phyloP scores from a whole-genome alignment of 2,329 filamentous ascomycete genomes.

The Hypocrella siamensis region DNA sequence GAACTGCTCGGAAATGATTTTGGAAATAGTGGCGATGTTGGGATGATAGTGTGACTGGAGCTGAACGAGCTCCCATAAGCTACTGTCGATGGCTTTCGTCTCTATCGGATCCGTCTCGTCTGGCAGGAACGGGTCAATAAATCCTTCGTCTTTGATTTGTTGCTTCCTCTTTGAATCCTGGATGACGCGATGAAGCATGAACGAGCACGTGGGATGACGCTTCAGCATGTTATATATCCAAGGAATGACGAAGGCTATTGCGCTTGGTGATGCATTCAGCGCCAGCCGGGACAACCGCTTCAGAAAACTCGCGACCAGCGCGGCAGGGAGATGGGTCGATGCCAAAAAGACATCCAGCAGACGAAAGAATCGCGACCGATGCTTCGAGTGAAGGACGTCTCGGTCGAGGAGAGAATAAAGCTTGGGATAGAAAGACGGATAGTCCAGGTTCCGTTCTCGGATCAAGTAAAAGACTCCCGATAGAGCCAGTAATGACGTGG shows the following conservation, averaged over 20 bases:
- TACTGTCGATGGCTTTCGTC: constrained; percentile 79
- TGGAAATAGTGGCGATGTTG: constrained; percentile 85
- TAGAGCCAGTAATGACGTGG: constrained; percentile 72
- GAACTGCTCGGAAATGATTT: constrained; percentile 91
- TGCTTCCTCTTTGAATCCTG: constrained; percentile 41
- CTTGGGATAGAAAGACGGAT: constrained; percentile 84
- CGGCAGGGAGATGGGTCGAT: constrained; percentile 83
- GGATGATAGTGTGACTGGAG: constrained; percentile 91
- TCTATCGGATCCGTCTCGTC: constrained; percentile 68
- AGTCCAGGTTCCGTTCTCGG: constrained; percentile 84
- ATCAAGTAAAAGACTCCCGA: constrained; percentile 94
- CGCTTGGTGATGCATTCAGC: constrained; percentile 77
- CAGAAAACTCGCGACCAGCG: constrained; percentile 86
- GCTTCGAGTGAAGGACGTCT: constrained; percentile 79
- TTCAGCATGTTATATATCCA: constrained; percentile 94
- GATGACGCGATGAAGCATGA: constrained; percentile 78
- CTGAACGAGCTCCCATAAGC: constrained; percentile 86
- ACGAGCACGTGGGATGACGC: constrained; percentile 77
- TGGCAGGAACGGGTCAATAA: constrained; percentile 60
- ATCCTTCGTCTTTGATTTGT: constrained; percentile 41
- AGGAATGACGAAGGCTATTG: constrained; percentile 76
- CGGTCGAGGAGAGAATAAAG: constrained; percentile 84
- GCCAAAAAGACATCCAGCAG: constrained; percentile 79
- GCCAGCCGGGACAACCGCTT: constrained; percentile 78
- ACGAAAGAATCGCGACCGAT: constrained; percentile 86